Base-by-base conservation (phyloP, 2,329 filamentous ascomycete genomes). In the Huntiella omanensis region DNA sequence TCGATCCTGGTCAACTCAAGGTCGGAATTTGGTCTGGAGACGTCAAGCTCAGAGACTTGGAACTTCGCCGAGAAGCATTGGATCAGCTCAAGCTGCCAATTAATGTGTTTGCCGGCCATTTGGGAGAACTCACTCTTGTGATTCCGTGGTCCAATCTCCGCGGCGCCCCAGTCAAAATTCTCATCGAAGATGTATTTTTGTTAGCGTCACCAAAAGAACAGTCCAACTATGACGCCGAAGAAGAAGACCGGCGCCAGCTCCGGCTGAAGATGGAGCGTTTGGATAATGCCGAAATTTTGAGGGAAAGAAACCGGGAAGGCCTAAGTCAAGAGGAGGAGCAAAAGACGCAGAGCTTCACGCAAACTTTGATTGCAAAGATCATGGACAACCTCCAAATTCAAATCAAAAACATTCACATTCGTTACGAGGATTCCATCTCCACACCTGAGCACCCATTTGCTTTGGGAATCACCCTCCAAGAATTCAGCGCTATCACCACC, bases 21-120 rank as follows among this genome's bases (percentile, higher is more conserved):
- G 87, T 98, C 52, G 91, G 92, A 52, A 98, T 98, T 57, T 98
- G 88, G 91, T 93, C 84, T 16, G 91, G 92, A 56, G 91, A 99
- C 67, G 91, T 98, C 57, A 94, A 93, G 65, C 72, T 99, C 40
- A 79, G 80, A 50, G 80, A 98, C 57, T 78, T 99, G 49, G 83
- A 98, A 66, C 73, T 99, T 41, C 84, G 87, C 47, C 77, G 83
- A 49, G 91, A 98, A 69, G 91, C 91, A 13, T 79, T 99, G 53
- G 91, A 99, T 59, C 92, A 98, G 68, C 75, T 99, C 54, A 92
- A 84, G 61, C 75, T 99, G 4, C 91, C 91, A 45, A 79, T 99
- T 56, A 98, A 99, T 59, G 91, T 99, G 35, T 77, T 94, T 49
- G 85, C 94, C 63, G 91, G 91, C 51, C 87, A 98, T 56, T 73